Conservation (phyloP, 805 yeast species). For the Kregervanrija fluxuum region DNA sequence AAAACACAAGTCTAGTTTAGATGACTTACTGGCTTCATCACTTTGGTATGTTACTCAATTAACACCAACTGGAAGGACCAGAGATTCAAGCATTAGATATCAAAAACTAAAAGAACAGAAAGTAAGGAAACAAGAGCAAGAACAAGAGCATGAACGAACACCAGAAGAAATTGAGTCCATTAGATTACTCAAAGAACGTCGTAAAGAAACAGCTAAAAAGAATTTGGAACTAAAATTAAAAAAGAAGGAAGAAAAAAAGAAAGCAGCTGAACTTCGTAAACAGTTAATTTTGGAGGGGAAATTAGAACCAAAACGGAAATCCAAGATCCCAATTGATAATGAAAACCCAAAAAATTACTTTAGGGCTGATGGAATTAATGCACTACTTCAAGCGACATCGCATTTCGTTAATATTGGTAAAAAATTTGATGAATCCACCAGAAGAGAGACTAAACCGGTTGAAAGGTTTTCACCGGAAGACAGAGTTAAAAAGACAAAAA, state of each 20-base stretch:
- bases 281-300: constrained; percentile 1
- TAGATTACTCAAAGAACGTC: no score
- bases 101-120: constrained; percentile 8
- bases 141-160: constrained; percentile 2
- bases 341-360: constrained; percentile 10
- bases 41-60: constrained; percentile 23
- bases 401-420: constrained; percentile 19
- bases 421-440: constrained; percentile 10
- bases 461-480: constrained; percentile 16
- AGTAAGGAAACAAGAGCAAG: neutral
- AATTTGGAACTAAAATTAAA: constrained; percentile 1
- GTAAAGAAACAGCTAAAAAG: neutral
- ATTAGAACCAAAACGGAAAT: neutral
- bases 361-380: constrained; percentile 13
- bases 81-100: constrained; percentile 11
- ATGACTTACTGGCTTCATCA: constrained; percentile 17
- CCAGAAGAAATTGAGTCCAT: constrained; percentile 1
- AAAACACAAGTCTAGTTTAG: constrained; percentile 5
- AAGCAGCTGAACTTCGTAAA: neutral
- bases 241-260: neutral
- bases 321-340: neutral
- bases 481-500: constrained; percentile 1
- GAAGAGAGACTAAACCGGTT: constrained; percentile 17
- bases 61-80: constrained; percentile 2
- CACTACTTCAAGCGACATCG: constrained; percentile 19